Percentiles rank a stretch among this genome's conserved stretches.
phyloP scores from a whole-genome alignment of 441 rosid genomes.

The Dalechampia spathulata region DNA sequence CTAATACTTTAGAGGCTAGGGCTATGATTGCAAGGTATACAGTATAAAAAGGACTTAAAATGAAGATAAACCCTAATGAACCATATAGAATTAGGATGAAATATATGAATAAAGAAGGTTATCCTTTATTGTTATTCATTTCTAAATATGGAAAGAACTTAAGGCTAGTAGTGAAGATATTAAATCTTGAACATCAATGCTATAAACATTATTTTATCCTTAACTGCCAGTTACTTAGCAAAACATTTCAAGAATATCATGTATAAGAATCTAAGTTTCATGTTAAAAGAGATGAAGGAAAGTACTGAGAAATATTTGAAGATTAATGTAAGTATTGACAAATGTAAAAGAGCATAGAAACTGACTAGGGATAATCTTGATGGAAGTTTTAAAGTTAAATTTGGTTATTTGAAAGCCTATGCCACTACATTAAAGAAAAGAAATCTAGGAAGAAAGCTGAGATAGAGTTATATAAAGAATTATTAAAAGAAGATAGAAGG shows the following conservation, averaged over 20 bases:
- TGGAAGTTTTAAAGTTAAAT: background rate
- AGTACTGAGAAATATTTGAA: background rate
- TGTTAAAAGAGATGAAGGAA: background rate
- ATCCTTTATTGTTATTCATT: background rate
- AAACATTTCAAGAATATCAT: background rate
- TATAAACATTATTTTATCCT: background rate
- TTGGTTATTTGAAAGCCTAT: background rate
- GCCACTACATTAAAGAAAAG: background rate
- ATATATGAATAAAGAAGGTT: background rate
- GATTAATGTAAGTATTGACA: background rate
- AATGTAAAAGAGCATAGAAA: background rate
- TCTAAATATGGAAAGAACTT: background rate
- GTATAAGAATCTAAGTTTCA: background rate
- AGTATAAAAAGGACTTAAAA: background rate
- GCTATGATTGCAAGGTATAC: background rate
- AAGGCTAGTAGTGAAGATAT: background rate
- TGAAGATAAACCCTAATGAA: background rate
- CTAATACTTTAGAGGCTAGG: background rate
- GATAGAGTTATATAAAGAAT: too few species aligned
- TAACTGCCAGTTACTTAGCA: background rate
- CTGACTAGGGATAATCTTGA: background rate
- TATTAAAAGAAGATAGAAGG: too few species aligned
- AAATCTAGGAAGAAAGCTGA: background rate
- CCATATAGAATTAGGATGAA: background rate
- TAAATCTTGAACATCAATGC: background rate